phyloP scores from a whole-genome alignment of 2,329 filamentous ascomycete genomes.

The Aphanocladium album region DNA sequence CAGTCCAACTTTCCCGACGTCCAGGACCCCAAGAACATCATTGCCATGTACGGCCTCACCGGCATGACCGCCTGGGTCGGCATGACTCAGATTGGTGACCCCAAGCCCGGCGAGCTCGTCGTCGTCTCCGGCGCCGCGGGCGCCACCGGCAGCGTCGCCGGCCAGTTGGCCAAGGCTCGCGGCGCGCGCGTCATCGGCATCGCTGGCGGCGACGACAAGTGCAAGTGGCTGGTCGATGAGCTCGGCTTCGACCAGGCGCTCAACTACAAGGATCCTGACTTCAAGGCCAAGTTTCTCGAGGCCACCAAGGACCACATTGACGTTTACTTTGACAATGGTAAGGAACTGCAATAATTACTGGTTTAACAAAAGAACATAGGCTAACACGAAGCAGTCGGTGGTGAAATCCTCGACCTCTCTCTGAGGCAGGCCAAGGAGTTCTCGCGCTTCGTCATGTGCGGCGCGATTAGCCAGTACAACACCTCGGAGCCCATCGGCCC shows the following conservation, averaged over 20 bases:
- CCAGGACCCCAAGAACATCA: slow-evolving; percentile 49
- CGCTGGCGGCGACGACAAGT: slow-evolving; percentile 63
- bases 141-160: slow-evolving; percentile 70
- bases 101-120: slow-evolving; percentile 66
- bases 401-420: slow-evolving; percentile 64
- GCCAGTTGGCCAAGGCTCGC: slow-evolving; percentile 72
- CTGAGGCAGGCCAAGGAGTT: slow-evolving; percentile 56
- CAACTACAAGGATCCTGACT: slow-evolving; percentile 64
- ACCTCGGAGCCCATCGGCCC: slow-evolving; percentile 48
- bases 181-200: slow-evolving; percentile 59
- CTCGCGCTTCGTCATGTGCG: slow-evolving; percentile 69
- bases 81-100: slow-evolving; percentile 61
- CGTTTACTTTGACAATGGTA: slow-evolving; percentile 66
- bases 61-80: slow-evolving; percentile 75
- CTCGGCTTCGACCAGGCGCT: slow-evolving; percentile 63
- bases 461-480: slow-evolving; percentile 68
- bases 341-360: too few relatives aligned
- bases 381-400: slow-evolving; percentile 45
- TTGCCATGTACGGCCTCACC: slow-evolving; percentile 60
- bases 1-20: slow-evolving; percentile 36
- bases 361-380: neutral
- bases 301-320: slow-evolving; percentile 57
- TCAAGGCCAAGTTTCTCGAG: slow-evolving; percentile 53
- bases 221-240: slow-evolving; percentile 57
- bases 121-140: slow-evolving; percentile 75